Conservation (phyloP, 2,329 filamentous ascomycete genomes). For the Botrytis medusae region DNA sequence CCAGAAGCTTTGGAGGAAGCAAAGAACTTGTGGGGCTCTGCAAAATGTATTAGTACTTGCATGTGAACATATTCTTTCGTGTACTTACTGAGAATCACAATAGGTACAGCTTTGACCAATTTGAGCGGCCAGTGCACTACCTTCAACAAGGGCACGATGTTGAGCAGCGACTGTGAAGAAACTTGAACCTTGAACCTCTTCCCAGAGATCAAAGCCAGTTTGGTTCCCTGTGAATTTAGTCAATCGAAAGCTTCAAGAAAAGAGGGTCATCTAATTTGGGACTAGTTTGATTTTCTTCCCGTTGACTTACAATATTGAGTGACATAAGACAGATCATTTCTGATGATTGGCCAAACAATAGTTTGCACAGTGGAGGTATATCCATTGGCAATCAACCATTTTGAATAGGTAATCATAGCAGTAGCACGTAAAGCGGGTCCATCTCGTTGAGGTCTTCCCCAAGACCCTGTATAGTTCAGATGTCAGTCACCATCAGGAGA, state of each 20-base stretch:
- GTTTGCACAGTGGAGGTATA: constrained; percentile 44
- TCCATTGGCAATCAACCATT: constrained; percentile 68
- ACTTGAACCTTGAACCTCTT: constrained; percentile 73
- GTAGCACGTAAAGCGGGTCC: constrained; percentile 76
- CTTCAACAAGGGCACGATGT: constrained; percentile 68
- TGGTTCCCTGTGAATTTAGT: constrained; percentile 42
- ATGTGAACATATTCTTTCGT: background rate
- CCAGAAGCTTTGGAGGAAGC: constrained; percentile 77
- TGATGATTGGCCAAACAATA: constrained; percentile 71
- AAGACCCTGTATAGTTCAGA: constrained; percentile 41
- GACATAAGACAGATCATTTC: constrained; percentile 75
- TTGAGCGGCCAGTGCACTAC: constrained; percentile 61
- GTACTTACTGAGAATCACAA: constrained; percentile 54
- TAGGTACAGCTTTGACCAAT: constrained; percentile 60
- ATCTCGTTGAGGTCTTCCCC: constrained; percentile 79
- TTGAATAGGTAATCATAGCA: constrained; percentile 69
- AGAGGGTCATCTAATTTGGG: background rate
- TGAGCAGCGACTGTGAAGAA: constrained; percentile 76
- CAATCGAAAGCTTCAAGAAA: background rate
- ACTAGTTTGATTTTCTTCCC: background rate
- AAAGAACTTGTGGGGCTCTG: constrained; percentile 66
- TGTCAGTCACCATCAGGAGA: background rate
- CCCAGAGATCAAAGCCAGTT: constrained; percentile 75
- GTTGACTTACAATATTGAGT: constrained; percentile 60
- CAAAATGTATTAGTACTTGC: background rate